Evolutionary conservation across 768 basidiomycete genomes (phyloP).

Genomic region (Mycena rebaudengoi): DNA sequence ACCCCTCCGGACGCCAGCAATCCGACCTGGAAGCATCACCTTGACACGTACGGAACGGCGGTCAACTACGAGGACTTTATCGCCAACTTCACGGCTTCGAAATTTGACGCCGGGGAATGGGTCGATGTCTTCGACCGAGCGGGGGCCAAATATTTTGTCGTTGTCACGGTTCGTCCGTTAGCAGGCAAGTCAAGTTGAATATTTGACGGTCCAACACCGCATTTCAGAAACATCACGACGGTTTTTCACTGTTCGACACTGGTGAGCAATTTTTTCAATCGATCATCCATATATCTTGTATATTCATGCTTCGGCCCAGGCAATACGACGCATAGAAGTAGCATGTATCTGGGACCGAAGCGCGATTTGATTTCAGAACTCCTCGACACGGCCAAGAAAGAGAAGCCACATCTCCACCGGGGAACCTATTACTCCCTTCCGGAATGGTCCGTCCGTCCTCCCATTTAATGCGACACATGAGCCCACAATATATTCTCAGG

Average conservation of each 20-base stretch:
- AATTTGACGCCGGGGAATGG: slow-evolving; percentile 64
- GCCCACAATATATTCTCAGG: slow-evolving; percentile 36
- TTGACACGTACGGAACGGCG: slow-evolving; percentile 53
- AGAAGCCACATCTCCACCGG: slow-evolving; percentile 59
- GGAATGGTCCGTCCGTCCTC: slow-evolving; percentile 50
- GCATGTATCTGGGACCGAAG: slow-evolving; percentile 56
- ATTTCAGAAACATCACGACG: slow-evolving; percentile 75
- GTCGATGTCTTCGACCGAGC: slow-evolving; percentile 60
- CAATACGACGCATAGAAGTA: slow-evolving; percentile 59
- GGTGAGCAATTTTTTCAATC: neutral
- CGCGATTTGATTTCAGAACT: slow-evolving; percentile 63
- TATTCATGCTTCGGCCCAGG: too few species aligned
- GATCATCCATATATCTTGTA: neutral
- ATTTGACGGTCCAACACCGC: too few species aligned
- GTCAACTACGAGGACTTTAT: slow-evolving; percentile 69
- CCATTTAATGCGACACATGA: neutral
- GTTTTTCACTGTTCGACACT: slow-evolving; percentile 65
- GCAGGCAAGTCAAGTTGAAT: neutral
- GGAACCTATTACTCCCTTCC: slow-evolving; percentile 69
- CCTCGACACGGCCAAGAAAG: slow-evolving; percentile 54
- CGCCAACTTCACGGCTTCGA: slow-evolving; percentile 56
- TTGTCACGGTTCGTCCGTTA: slow-evolving; percentile 53
- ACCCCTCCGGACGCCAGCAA: slow-evolving; percentile 42
- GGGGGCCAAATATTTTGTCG: slow-evolving; percentile 70
- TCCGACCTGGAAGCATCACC: slow-evolving; percentile 58